These are phyloP conservation scores for Phanerochaete sordida DNA, from an alignment of 768 basidiomycete genomes.

Conservation along the genomic window DNA sequence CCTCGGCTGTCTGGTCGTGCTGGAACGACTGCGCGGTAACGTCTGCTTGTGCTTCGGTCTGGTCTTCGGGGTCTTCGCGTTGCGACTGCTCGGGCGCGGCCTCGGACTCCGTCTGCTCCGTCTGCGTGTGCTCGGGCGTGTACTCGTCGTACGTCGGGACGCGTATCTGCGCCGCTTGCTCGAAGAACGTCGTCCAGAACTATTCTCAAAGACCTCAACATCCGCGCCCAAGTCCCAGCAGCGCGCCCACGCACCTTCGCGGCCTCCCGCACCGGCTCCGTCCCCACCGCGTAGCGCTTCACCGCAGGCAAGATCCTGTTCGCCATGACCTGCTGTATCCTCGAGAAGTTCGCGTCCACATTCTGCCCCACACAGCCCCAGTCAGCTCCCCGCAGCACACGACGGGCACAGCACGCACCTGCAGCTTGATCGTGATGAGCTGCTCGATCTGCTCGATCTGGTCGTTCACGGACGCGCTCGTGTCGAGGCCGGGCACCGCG, in stretches of 20 bases:
- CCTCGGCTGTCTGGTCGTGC: conserved; percentile 48
- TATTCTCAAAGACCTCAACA: conserved; percentile 24
- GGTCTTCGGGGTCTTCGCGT: background rate
- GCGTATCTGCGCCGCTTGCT: conserved; percentile 85
- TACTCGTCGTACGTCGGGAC: conserved; percentile 73
- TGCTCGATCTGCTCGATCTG: conserved; percentile 97
- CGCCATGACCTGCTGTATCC: conserved; percentile 81
- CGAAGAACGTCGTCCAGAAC: conserved; percentile 98
- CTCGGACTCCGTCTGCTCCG: conserved; percentile 11
- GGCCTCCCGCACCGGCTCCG: conserved; percentile 85
- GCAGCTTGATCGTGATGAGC: conserved; percentile 86
- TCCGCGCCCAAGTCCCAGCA: no score
- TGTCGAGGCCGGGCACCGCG: conserved; percentile 68
- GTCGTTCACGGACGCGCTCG: conserved; percentile 61
- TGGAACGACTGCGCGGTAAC: conserved; percentile 23
- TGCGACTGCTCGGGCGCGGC: conserved; percentile 20
- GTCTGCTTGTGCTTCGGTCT: conserved; percentile 21
- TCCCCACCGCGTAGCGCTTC: conserved; percentile 83
- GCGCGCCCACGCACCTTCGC: conserved; percentile 60
- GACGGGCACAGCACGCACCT: conserved; percentile 45
- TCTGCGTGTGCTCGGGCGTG: conserved; percentile 21
- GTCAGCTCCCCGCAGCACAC: background rate
- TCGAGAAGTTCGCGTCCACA: conserved; percentile 91
- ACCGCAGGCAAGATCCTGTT: conserved; percentile 82
- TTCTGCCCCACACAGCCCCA: conserved; percentile 42